A percentile compares a stretch with the other conserved stretches of the same genome.
These are phyloP conservation scores for Diutina scorzettiae DNA, from an alignment of 1,139 yeast genomes.

Conservation along the genomic window DNA sequence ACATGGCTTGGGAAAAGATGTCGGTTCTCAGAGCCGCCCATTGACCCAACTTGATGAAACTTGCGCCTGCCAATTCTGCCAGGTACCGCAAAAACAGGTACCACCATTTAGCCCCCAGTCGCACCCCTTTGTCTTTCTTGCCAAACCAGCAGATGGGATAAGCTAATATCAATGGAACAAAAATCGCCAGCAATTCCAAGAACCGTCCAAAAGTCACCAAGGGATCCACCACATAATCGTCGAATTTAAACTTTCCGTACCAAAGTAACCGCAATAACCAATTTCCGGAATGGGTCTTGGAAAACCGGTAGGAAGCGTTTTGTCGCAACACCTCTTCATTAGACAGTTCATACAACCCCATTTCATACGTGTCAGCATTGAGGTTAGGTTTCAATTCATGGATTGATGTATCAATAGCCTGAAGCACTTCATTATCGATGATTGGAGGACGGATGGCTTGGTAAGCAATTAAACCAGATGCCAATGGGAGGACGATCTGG, in stretches of 20 bases:
- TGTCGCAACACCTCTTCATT: conserved; percentile 34
- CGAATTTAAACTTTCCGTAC: conserved; percentile 26
- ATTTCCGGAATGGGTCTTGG: conserved; percentile 17
- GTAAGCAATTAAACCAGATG: not conserved
- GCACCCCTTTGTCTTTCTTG: conserved; percentile 15
- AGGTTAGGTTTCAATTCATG: conserved; percentile 32
- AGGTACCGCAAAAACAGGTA: conserved; percentile 51
- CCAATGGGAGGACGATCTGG: not conserved
- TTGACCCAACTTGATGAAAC: conserved; percentile 91
- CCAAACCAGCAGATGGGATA: conserved; percentile 47
- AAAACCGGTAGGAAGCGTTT: conserved; percentile 14
- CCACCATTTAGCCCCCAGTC: conserved; percentile 64
- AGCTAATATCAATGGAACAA: conserved; percentile 55
- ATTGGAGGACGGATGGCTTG: not conserved
- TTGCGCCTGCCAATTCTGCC: conserved; percentile 84
- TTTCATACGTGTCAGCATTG: conserved; percentile 52
- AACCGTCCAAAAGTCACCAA: conserved; percentile 55
- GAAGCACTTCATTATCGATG: not conserved
- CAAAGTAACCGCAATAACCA: conserved; percentile 19
- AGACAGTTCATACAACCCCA: conserved; percentile 53
- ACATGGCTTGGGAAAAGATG: conserved; percentile 69
- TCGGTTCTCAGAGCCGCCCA: conserved; percentile 99
- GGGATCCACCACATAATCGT: conserved; percentile 58
- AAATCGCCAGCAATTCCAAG: conserved; percentile 50
- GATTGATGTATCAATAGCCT: not conserved